Evolutionary conservation across 768 basidiomycete genomes (phyloP).

Genomic region (Mycena metata): DNA sequence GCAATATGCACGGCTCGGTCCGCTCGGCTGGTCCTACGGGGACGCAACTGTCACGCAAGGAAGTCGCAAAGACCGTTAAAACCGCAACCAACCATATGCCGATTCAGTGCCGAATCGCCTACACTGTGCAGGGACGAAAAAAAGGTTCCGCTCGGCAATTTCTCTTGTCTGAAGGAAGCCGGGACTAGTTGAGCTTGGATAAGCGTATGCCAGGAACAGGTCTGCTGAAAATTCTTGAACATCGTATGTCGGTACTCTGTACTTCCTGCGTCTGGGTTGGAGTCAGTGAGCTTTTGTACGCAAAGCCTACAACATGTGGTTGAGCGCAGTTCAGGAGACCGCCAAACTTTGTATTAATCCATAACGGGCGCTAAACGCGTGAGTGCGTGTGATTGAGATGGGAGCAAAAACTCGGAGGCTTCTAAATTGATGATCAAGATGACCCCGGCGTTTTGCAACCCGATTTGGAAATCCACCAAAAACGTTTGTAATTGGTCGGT

Average conservation of each 20-base stretch:
- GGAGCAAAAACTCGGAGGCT: background rate
- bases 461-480: slow-evolving; percentile 8
- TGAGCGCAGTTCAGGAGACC: background rate
- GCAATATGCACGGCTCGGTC: too few relatives aligned
- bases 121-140: background rate
- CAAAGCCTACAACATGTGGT: background rate
- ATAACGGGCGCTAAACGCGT: background rate
- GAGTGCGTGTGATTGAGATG: slow-evolving; percentile 1
- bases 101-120: too few relatives aligned
- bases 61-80: too few relatives aligned
- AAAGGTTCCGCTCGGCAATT: background rate
- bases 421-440: slow-evolving; percentile 11
- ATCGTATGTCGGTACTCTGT: too few relatives aligned
- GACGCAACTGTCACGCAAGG: too few relatives aligned
- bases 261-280: too few relatives aligned
- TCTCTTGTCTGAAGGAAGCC: background rate
- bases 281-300: too few relatives aligned
- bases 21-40: too few relatives aligned
- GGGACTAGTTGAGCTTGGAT: too few relatives aligned
- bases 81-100: too few relatives aligned
- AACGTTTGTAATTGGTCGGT: background rate
- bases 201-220: background rate
- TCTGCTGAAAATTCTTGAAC: too few relatives aligned
- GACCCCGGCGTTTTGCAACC: background rate
- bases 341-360: background rate